Percentiles rank a stretch among this genome's conserved stretches.
These are phyloP conservation scores for Kodamaea sp. DNA, from an alignment of 1,139 yeast species.

Conservation along the genomic window DNA sequence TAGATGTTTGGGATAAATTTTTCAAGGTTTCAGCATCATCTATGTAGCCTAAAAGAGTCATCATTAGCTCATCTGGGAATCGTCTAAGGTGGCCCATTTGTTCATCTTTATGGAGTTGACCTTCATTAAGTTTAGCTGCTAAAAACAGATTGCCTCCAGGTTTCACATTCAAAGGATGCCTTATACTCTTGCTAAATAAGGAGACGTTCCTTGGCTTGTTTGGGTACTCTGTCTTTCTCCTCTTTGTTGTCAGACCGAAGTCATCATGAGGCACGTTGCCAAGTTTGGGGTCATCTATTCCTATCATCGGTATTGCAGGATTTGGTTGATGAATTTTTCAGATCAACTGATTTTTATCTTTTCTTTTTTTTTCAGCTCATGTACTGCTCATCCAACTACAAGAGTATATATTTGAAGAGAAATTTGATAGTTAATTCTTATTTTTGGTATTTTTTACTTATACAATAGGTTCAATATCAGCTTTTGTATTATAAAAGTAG, in stretches of 20 bases:
- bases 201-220: slow-evolving; percentile 22
- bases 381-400: background rate
- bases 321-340: slow-evolving; percentile 1
- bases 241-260: slow-evolving; percentile 1
- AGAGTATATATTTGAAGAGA: background rate
- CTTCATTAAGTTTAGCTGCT: slow-evolving; percentile 17
- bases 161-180: slow-evolving; percentile 71
- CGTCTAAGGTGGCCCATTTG: slow-evolving; percentile 52
- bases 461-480: too few species aligned
- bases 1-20: slow-evolving; percentile 54
- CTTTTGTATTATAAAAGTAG: too few species aligned
- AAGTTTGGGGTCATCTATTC: background rate
- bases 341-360: slow-evolving; percentile 1
- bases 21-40: slow-evolving; percentile 44
- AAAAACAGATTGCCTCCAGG: slow-evolving; percentile 64
- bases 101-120: slow-evolving; percentile 22
- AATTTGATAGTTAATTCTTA: too few species aligned
- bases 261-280: background rate
- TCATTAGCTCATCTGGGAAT: slow-evolving; percentile 58
- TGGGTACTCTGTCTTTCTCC: slow-evolving; percentile 11
- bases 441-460: too few species aligned
- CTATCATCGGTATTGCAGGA: slow-evolving; percentile 3
- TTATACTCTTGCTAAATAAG: slow-evolving; percentile 22
- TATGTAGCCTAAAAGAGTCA: slow-evolving; percentile 45
- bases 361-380: background rate